Percentiles rank a stretch among this genome's conserved stretches.
Evolutionary conservation across 176 grass and related monocot species (phyloP).

Genomic region (Musa troglodytarum): DNA sequence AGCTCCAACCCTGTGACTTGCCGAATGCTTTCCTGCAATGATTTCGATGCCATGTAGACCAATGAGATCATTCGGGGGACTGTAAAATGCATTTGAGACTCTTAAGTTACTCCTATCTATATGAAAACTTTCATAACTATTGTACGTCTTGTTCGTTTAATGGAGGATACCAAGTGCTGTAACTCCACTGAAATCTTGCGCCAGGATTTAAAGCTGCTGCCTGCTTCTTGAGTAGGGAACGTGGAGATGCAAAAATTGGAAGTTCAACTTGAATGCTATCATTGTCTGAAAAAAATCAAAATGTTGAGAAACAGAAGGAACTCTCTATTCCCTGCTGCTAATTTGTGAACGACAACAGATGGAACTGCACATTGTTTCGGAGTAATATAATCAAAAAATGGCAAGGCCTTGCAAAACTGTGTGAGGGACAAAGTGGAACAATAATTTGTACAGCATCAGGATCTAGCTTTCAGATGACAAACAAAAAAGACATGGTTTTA

Average conservation of each 20-base stretch:
- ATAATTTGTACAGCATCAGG: background rate
- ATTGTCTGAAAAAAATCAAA: background rate
- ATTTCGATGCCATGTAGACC: too few relatives aligned
- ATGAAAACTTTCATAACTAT: too few relatives aligned
- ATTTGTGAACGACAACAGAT: background rate
- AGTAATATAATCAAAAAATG: background rate
- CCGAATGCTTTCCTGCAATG: background rate
- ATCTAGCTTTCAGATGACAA: background rate
- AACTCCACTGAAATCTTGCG: too few relatives aligned
- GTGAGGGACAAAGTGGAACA: background rate
- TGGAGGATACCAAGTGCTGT: too few relatives aligned
- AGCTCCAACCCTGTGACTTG: constrained; percentile 64
- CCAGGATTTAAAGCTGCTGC: too few relatives aligned
- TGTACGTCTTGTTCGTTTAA: too few relatives aligned
- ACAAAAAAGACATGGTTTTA: background rate
- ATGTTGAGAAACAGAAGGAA: background rate
- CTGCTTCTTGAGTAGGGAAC: too few relatives aligned
- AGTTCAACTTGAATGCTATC: too few relatives aligned
- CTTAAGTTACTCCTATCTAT: too few relatives aligned
- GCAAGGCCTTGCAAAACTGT: background rate
- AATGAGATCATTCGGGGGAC: too few relatives aligned
- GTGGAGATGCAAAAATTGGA: too few relatives aligned
- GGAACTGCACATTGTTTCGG: background rate
- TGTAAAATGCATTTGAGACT: too few relatives aligned
- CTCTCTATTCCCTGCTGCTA: background rate